phyloP scores from a whole-genome alignment of 2,329 filamentous ascomycete genomes.

The Curvularia eragrostidis region DNA sequence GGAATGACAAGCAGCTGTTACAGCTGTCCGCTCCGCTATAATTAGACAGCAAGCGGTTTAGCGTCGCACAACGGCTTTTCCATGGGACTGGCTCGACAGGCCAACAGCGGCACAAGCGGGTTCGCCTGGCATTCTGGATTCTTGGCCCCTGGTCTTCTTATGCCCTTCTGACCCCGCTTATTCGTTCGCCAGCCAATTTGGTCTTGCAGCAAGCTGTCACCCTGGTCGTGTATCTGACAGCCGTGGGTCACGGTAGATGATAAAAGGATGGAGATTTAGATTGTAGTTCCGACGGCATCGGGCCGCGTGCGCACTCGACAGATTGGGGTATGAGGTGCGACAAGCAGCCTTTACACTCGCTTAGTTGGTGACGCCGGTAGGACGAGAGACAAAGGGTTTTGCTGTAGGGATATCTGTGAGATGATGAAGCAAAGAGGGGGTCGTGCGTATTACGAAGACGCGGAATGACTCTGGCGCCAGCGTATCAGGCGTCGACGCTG shows the following conservation, averaged over 20 bases:
- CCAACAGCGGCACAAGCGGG: slow-evolving; percentile 5
- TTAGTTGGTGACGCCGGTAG: not conserved
- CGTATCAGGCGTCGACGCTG: not conserved
- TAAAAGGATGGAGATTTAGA: slow-evolving; percentile 8
- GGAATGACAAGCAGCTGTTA: slow-evolving; percentile 6
- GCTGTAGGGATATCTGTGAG: not conserved
- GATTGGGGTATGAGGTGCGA: slow-evolving; percentile 21
- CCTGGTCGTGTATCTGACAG: slow-evolving; percentile 16
- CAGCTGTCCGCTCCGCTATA: slow-evolving; percentile 9
- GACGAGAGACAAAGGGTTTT: not conserved
- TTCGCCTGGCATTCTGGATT: slow-evolving; percentile 8
- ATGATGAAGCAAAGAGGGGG: not conserved
- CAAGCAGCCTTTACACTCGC: not conserved
- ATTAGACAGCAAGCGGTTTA: slow-evolving; percentile 15
- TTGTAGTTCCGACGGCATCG: slow-evolving; percentile 17
- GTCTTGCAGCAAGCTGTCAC: slow-evolving; percentile 22
- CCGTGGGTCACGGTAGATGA: slow-evolving; percentile 2
- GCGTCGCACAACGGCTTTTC: slow-evolving; percentile 30
- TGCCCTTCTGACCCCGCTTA: slow-evolving; percentile 20
- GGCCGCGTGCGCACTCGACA: slow-evolving; percentile 13
- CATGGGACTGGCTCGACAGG: slow-evolving; percentile 18
- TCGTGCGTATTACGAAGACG: not conserved
- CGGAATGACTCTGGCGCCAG: not conserved
- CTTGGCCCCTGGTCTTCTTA: slow-evolving; percentile 9
- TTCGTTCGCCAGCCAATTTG: slow-evolving; percentile 8